Percentiles rank a stretch among this genome's conserved stretches.
Evolutionary conservation across 2,329 filamentous ascomycete genomes (phyloP).

Genomic region (Teratosphaeria epicoccoides): DNA sequence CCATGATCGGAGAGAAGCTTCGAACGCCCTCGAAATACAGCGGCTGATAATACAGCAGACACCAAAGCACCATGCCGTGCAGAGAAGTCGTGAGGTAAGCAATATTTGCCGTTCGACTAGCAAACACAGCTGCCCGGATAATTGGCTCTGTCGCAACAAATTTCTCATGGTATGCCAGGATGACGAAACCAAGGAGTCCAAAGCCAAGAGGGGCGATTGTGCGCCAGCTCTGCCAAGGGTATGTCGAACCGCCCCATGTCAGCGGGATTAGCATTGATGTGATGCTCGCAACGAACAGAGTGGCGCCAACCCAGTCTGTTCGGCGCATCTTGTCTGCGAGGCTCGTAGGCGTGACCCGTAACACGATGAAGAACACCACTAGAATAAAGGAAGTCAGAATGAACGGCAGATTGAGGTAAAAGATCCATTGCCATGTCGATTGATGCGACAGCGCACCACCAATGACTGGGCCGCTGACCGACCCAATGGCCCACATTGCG

Average conservation of each 20-base stretch:
- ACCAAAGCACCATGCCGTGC: conserved; percentile 50
- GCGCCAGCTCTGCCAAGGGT: conserved; percentile 45
- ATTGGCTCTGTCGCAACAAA: conserved; percentile 51
- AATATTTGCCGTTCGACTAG: conserved; percentile 37
- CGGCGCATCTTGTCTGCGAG: conserved; percentile 39
- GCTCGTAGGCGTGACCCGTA: conserved; percentile 38
- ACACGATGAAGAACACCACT: conserved; percentile 21
- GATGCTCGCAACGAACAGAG: conserved; percentile 49
- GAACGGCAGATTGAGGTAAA: conserved; percentile 44
- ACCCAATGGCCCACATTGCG: conserved; percentile 35
- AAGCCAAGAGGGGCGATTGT: conserved; percentile 32
- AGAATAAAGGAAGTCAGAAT: background rate
- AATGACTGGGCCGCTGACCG: conserved; percentile 38
- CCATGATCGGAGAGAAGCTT: conserved; percentile 34
- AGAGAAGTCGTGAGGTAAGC: conserved; percentile 47
- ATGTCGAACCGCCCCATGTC: conserved; percentile 41
- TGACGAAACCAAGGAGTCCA: conserved; percentile 39
- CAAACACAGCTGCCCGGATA: conserved; percentile 49
- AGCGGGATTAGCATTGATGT: conserved; percentile 54
- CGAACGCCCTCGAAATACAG: conserved; percentile 52
- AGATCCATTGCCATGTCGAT: conserved; percentile 35
- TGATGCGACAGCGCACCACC: conserved; percentile 36
- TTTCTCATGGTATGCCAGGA: conserved; percentile 28
- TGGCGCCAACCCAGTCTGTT: conserved; percentile 40
- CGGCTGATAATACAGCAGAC: conserved; percentile 50